Base-by-base conservation (phyloP, 192 early-diverging fungal genomes). In the Chytriomyces sp. region DNA sequence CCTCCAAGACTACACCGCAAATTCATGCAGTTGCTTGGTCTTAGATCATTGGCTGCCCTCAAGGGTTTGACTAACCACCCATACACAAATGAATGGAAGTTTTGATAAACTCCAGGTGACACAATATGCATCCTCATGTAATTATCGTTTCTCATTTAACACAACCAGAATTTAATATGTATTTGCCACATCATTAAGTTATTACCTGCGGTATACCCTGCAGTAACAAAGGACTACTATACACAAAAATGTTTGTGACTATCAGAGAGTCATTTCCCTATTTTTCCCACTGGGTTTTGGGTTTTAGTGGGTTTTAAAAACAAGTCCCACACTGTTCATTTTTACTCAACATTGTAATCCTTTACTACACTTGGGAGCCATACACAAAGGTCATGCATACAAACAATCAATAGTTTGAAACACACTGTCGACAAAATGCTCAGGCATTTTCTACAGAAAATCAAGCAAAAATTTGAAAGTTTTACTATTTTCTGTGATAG, bases 1-100 rank as follows among this genome's bases (percentile, higher is more conserved):
- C 45, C 80, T 2, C 26, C 9, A 28, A 10, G 20, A 5, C 76
- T 35, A 1, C 79, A 80, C 48, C 6, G 23, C 0, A 81, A 50
- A 5, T 70, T 80, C 8, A n/a, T 45, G 2, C 16, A 0, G 13
- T 20, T 73, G 61, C 61, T 77, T 0, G 78, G 78, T 48, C 26
- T 77, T 6, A 1, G 7, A 9, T 35, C 5, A 3, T 5, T 64
- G 0, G 13, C 62, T 24, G 7, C 13, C 10, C 62, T 64, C 16
- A 57, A 57, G 5, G 3, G 53, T 20, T 13, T n/a, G 3, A 3
- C 2, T 2, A 2, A 57, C 1, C 53, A 2, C 53, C 0, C 20
- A n/a, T 57, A 57, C 53, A 57, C 20, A 20, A 2, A 57, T 57
- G 53, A 57, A 57, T 57, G 53, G 53, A 57, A 57, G 53, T 57